These are phyloP conservation scores for Ceratocystis lukuohia DNA, from an alignment of 2,329 filamentous ascomycete genomes.

Conservation along the genomic window DNA sequence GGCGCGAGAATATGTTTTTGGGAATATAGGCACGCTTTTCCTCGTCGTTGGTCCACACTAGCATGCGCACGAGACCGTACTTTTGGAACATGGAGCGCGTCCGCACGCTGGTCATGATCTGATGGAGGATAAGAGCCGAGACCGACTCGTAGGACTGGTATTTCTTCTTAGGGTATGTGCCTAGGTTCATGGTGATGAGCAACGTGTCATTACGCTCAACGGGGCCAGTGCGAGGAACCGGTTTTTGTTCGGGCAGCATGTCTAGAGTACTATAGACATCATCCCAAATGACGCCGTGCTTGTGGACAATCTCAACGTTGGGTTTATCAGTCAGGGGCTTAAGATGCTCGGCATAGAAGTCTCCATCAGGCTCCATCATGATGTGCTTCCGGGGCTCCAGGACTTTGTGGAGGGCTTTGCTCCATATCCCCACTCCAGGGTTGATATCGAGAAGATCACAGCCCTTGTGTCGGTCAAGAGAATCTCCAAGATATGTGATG, in stretches of 20 bases:
- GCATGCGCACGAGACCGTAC: constrained; percentile 67
- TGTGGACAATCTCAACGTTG: constrained; percentile 38
- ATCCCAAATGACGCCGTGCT: constrained; percentile 46
- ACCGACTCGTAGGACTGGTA: constrained; percentile 44
- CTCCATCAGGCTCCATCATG: constrained; percentile 58
- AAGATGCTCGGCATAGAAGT: constrained; percentile 48
- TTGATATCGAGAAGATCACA: constrained; percentile 82
- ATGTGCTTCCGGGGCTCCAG: constrained; percentile 72
- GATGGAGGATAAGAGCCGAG: constrained; percentile 43
- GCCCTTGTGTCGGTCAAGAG: constrained; percentile 55
- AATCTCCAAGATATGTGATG: constrained; percentile 53
- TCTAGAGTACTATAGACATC: constrained; percentile 43
- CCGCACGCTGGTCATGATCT: constrained; percentile 47
- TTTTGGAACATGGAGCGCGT: constrained; percentile 50
- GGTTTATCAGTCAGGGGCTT: constrained; percentile 39
- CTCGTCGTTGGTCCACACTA: constrained; percentile 55
- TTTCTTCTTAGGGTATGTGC: constrained; percentile 37
- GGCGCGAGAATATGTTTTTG: constrained; percentile 40
- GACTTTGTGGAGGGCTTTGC: constrained; percentile 57
- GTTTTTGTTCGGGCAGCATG: constrained; percentile 42
- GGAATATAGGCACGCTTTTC: constrained; percentile 51
- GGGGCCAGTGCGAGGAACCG: constrained; percentile 29
- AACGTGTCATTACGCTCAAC: constrained; percentile 55
- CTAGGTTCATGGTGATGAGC: constrained; percentile 57
- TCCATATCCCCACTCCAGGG: constrained; percentile 69